Base-by-base conservation (phyloP, 768 basidiomycete species). In the Gymnopilus junonius region DNA sequence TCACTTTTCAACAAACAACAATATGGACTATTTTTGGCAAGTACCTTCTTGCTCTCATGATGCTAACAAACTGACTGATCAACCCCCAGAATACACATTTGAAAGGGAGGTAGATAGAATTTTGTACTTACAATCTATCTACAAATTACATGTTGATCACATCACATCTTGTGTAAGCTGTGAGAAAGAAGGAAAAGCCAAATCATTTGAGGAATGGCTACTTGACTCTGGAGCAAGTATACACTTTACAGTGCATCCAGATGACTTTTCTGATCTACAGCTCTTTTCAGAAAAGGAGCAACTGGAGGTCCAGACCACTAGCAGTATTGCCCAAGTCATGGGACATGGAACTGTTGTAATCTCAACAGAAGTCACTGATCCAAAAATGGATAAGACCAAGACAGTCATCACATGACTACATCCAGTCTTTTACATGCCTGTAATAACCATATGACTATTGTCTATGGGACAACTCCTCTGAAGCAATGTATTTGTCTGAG, bases 341-440 rank as follows among this genome's bases (percentile, higher is more conserved):
- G 57, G 57, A 14, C 20, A 21, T 14, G 57, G 57, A 11, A 58
- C 57, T 12, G 57, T 58, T 3, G 46, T 58, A 21, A 34, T 58
- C 20, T 8, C 34, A 31, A 45, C 50, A 55, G 29, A 50, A 17
- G 29, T 50, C 6, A 21, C 17, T 20, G 2, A 46, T 42, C 40
- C 48, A 12, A 25, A 23, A 6, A 46, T 0, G 21, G 43, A 3
- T 4, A 45, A 20, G 8, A 23, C 23, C 1, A 21, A 46, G 23
- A 27, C 0, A 21, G 14, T 2, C 17, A 23, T 21, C 4, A 20
- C 11, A 14, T 4, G 2, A 8, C 45, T 46, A 1, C 45, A 46
- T 25, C 45, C 23, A 1, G 45, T 46, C 23, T 46, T 46, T 7
- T 46, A 46, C 8, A 25, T 46, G 45, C 45, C 45, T 2, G 45